Evolutionary conservation across 2,329 filamentous ascomycete genomes (phyloP), one percentile per base, ranked within the genome.

Genomic region (Nemania diffusa): DNA sequence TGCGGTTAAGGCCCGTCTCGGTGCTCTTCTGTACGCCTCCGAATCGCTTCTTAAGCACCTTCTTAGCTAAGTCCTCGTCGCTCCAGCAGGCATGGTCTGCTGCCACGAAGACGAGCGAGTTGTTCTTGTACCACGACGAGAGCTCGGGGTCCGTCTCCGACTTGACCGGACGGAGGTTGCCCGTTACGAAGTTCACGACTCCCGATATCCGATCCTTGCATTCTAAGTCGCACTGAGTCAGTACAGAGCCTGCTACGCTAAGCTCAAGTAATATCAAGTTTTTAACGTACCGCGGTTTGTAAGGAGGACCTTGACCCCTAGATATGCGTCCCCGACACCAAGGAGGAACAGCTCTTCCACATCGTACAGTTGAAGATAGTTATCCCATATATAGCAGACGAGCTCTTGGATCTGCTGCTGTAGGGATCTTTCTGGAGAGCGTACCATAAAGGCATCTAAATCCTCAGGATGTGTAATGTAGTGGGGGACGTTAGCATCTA

Each of bases 361-460:
- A 2, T 92, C 86, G 57, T 90, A 90, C 34, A 92, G 84, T 83
- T 97, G 92, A 22, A 99, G 89, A 76, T 97, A 97, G 76, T 99
- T 99, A 73, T 97, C 94, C 96, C 96, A 99, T 15, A 99, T 83
- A 75, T 97, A 98, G 67, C 87, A 89, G 4, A 95, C 88, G 11
- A 97, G 82, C 68, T 95, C 90, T 69, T 91, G 89, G 0, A 88
- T 90, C 78, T 88, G 87, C 62, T 84, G 82, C 69, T 91, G 85
- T 7, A 88, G 76, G 1, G 79, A 79, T 58, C 78, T 80, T 71
- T 86, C 86, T 32, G 80, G 80, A 29, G 81, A 78, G 1, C 78
- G 75, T 0, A 83, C 81, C 1, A 80, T 84, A 67, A 80, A 84
- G 1, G 84, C 75, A 40, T 87, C 84, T 13, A 79, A 79, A 66